Evolutionary conservation across 2,329 filamentous ascomycete species (phyloP).

Genomic region (Nemania sp.): DNA sequence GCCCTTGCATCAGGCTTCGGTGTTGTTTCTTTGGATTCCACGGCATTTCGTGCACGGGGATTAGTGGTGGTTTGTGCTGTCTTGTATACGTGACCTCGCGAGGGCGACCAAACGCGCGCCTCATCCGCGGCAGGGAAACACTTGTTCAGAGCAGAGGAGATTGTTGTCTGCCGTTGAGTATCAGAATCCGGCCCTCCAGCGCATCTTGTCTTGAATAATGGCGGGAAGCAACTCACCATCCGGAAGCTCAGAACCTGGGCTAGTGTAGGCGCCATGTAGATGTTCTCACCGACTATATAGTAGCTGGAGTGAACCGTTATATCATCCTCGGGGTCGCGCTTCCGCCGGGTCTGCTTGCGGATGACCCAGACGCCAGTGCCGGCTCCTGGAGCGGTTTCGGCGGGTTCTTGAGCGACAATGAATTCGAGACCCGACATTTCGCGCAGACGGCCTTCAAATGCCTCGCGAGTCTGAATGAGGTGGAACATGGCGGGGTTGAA

Average conservation of each 20-base stretch:
- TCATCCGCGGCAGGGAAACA: conserved; percentile 55
- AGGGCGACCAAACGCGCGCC: conserved; percentile 58
- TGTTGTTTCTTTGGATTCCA: conserved; percentile 52
- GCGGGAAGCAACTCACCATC: conserved; percentile 50
- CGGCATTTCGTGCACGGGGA: conserved; percentile 33
- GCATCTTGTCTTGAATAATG: too few relatives aligned
- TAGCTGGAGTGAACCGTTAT: conserved; percentile 63
- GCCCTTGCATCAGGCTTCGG: conserved; percentile 46
- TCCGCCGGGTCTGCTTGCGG: conserved; percentile 66
- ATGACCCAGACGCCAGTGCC: conserved; percentile 71
- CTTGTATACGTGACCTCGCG: conserved; percentile 56
- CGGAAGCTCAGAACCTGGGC: conserved; percentile 62
- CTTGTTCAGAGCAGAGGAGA: conserved; percentile 58
- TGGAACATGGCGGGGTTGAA: conserved; percentile 62
- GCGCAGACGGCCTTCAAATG: conserved; percentile 64
- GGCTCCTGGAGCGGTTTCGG: conserved; percentile 62
- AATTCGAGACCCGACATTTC: conserved; percentile 70
- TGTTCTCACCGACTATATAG: conserved; percentile 67
- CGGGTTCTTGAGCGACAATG: conserved; percentile 66
- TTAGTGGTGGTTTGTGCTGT: conserved; percentile 38
- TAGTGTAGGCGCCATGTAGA: conserved; percentile 67
- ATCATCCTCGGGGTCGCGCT: conserved; percentile 60
- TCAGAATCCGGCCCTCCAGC: too few relatives aligned
- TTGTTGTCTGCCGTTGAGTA: too few relatives aligned
- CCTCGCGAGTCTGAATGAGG: conserved; percentile 62